Evolutionary conservation across 257 asterid genomes (phyloP).

Genomic region (Catharanthus roseus): DNA sequence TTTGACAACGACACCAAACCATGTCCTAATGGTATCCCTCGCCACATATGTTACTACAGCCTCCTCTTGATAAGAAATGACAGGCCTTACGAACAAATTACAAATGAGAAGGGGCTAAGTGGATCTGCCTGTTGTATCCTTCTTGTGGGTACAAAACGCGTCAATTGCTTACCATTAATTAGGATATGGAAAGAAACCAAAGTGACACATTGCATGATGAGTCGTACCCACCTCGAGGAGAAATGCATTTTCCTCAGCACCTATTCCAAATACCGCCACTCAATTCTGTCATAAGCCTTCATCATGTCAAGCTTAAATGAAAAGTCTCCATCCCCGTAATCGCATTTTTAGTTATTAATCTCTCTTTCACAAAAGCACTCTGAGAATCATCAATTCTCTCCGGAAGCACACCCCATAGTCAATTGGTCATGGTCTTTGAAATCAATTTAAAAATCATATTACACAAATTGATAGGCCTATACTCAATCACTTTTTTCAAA

Average conservation of each 20-base stretch:
- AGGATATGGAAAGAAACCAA: background rate
- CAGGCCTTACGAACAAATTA: background rate
- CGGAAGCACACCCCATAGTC: background rate
- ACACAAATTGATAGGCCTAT: background rate
- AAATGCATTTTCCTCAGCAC: background rate
- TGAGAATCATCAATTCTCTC: background rate
- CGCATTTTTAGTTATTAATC: background rate
- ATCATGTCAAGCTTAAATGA: background rate
- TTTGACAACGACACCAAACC: background rate
- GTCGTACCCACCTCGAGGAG: background rate
- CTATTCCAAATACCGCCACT: background rate
- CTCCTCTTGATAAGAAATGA: background rate
- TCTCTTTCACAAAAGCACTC: background rate
- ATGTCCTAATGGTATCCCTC: background rate
- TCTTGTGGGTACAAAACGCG: background rate
- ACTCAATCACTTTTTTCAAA: too few species aligned
- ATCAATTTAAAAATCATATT: too few species aligned
- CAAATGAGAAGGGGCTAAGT: background rate
- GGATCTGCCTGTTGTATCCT: background rate
- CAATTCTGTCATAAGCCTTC: background rate
- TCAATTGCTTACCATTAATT: background rate
- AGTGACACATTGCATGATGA: background rate
- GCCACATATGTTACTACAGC: background rate
- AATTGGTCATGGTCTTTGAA: background rate
- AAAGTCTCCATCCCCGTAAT: background rate